Base-by-base conservation (phyloP, 768 basidiomycete genomes). In the Auriscalpium orientale region DNA sequence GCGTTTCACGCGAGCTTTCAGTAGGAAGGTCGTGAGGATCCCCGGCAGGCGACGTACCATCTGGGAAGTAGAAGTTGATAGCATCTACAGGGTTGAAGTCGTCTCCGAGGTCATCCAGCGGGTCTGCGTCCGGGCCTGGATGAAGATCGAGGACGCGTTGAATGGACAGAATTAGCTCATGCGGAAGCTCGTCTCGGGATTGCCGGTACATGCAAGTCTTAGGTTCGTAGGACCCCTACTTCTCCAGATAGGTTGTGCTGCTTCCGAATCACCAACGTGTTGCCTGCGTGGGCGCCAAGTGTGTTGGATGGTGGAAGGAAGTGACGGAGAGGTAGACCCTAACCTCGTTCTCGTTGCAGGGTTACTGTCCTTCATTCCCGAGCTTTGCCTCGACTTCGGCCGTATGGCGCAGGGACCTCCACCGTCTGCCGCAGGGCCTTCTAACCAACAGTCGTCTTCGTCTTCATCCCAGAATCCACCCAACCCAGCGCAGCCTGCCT, bases 51-150 rank as follows among this genome's bases (percentile, higher is more conserved):
- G 35, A 76, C 74, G 53, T 59, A 90, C 91, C 90, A 70, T 91
- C 78, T 1, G 91, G 91, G 64, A 94, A 91, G 62, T 87, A 79
- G 34, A 76, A 76, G 60, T 93, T 89, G 50, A 71, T 64, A 46
- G 83, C 73, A 54, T 77, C 75, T 9, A 81, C 70, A 0, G 81
- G 74, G 60, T 74, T 77, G 69, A 88, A 87, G 51, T 78, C 72
- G 54, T 76, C 76, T 3, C 83, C 76, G 48, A 85, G 68, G 43
- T 71, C 75, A 62, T 88, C 83, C 22, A 87, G 70, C 46, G 79
- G 77, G 66, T 87, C 84, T 15, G 69, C 66, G 45, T 77, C 68
- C 12, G 70, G 70, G 2, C 67, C 71, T 4, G 74, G 61, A 35
- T 79, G 71, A 35, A 83, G 65, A 53, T 87, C 79, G 4, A 91